Evolutionary conservation across 139 green algal genomes (phyloP), one percentile per base, ranked within the genome.

Genomic region (Chara braunii): DNA sequence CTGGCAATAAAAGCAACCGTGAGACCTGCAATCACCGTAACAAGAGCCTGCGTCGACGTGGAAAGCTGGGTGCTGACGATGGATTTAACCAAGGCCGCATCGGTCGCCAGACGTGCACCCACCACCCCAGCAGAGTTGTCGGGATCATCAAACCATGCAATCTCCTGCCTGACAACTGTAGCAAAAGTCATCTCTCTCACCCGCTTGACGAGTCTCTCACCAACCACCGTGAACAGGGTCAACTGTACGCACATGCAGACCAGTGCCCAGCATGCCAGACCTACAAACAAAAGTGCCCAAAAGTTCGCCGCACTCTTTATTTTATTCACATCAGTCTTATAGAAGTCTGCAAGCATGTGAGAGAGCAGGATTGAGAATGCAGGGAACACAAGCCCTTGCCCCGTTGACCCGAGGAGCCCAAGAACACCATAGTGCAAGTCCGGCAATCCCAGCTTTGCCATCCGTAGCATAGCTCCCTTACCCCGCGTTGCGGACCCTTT

Each of bases 131-230:
- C 66, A 14, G 63, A 72, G 51, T 72, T 72, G 29, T 51, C 53
- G 30, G 32, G 26, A 11, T 67, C 29, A 36, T 82, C 75, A 37
- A 82, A 82, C 26, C 53, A 82, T 1, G 45, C 64, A 0, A 82
- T 33, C 14, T 82, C 76, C 59, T 82, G 76, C 11, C 71, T 64
- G 43, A 82, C 59, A 33, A 82, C 61, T 2, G 69, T 44, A 0
- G 22, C 24, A 53, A 82, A 79, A 4, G 45, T 42, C 6, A 78
- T 44, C n/a, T 28, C 22, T 6, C 75, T 56, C 40, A 82, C 37
- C 7, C 63, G 53, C 28, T 35, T 43, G 3, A 77, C 56, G 30
- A 82, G 36, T 6, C 35, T 37, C 36, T 59, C 58, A 18, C 75
- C 75, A n/a, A 78, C 42, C 28, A 65, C 35, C 11, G 22, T 59